A percentile compares a stretch with the other conserved stretches of the same genome.
Evolutionary conservation across 2,329 filamentous ascomycete species (phyloP).

Genomic region (Trichoderma harzianum): DNA sequence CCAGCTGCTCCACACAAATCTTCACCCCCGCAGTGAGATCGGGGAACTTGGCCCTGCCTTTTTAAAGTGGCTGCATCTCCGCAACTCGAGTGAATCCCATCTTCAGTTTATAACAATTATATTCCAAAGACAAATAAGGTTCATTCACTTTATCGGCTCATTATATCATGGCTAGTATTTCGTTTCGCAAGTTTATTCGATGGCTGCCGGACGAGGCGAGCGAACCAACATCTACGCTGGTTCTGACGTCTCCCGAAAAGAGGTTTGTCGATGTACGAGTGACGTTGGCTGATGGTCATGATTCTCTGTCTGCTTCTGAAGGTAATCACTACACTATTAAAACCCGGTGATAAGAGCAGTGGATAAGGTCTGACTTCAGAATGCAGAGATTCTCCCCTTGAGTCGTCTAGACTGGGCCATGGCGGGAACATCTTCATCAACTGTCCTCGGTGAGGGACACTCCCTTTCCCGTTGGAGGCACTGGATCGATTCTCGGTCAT

Average conservation of each 20-base stretch:
- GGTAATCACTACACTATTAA: background rate
- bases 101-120: background rate
- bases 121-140: background rate
- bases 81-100: background rate
- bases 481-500: conserved; percentile 55
- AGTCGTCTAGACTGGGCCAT: conserved; percentile 62
- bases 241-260: conserved; percentile 56
- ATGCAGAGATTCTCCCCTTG: conserved; percentile 22
- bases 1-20: background rate
- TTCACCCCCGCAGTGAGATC: background rate
- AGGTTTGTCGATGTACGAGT: conserved; percentile 63
- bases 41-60: background rate
- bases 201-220: conserved; percentile 50
- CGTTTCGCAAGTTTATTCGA: conserved; percentile 55
- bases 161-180: conserved; percentile 48
- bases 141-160: background rate
- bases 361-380: background rate
- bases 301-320: background rate
- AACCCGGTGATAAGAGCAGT: too few relatives aligned
- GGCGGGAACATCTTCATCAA: conserved; percentile 50
- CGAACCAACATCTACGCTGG: conserved; percentile 62
- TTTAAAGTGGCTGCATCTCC: background rate
- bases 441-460: conserved; percentile 26
- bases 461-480: conserved; percentile 51
- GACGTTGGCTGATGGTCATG: conserved; percentile 30